These are phyloP conservation scores for Lodderomyces orthopsilosis DNA, from an alignment of 1,139 yeast species.

Conservation along the genomic window DNA sequence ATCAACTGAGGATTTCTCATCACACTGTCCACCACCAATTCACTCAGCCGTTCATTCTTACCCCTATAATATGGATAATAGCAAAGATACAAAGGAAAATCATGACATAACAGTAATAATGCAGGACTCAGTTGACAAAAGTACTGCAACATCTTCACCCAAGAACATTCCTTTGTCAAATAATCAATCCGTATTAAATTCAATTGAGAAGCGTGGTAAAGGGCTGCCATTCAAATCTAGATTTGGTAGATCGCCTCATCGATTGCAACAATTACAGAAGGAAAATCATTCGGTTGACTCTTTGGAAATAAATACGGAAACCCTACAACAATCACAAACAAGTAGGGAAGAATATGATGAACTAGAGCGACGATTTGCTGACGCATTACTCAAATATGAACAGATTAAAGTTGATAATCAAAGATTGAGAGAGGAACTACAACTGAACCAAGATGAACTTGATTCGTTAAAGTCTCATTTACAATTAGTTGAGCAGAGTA, in stretches of 20 bases:
- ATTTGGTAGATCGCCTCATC: background rate
- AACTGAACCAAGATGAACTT: constrained; percentile 17
- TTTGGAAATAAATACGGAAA: background rate
- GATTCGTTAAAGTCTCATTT: constrained; percentile 20
- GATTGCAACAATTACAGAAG: background rate
- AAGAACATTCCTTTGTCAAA: constrained; percentile 4
- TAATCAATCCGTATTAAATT: constrained; percentile 2
- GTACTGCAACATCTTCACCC: background rate
- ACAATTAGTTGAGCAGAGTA: constrained; percentile 20
- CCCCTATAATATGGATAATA: constrained; percentile 6
- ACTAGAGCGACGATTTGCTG: constrained; percentile 29
- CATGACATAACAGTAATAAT: constrained; percentile 9
- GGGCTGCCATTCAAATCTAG: background rate
- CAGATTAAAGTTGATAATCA: constrained; percentile 19
- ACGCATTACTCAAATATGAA: constrained; percentile 23
- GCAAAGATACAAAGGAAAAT: constrained; percentile 6
- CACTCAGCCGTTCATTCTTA: background rate
- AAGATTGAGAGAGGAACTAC: constrained; percentile 24
- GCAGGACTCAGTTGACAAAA: constrained; percentile 4
- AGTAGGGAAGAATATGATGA: constrained; percentile 14
- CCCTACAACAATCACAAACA: background rate
- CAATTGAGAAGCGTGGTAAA: background rate
- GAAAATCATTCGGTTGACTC: background rate
- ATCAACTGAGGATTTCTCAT: too few relatives aligned
- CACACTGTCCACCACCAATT: too few relatives aligned